Base-by-base conservation (phyloP, 108 stramenopile species). In the Cyclotella atomus region DNA sequence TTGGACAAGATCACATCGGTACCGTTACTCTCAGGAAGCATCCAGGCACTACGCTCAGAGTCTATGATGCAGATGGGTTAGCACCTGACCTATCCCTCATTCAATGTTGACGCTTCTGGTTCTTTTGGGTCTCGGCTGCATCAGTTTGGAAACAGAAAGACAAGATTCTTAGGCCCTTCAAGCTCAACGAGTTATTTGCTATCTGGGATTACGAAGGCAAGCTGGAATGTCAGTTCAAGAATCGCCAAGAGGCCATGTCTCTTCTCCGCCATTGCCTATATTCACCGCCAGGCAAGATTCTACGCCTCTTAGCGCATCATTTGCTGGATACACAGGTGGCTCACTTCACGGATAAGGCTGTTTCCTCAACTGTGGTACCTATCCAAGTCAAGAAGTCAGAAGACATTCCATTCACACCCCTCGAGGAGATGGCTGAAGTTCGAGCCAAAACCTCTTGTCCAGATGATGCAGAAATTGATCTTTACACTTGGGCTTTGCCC, bases 151-250 rank as follows among this genome's bases (percentile, higher is more conserved):
- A 35, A 4, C 23, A 24, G 27, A 25, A 21, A 3, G 17, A 23
- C 3, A 23, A 32, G n/a, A n/a, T n/a, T n/a, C n/a, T 65, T 2
- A 3, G 43, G 14, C 33, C n/a, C 2, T 12, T 65, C 12, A 10
- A 12, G 8, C 3, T 47, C 7, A 17, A 65, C 23, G 45, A 65
- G 36, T 44, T 65, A 2, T 29, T 28, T 65, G 23, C 63, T 9
- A 65, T 65, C 24, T 65, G 63, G 63, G 63, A 65, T 38, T 65
- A 28, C 25, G 63, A 65, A 46, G 63, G 45, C 2, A 65, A 65
- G 36, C 45, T 65, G n/a, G n/a, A n/a, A 4, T 19, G 17, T 16
- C 21, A 5, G 2, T 3, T 12, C 4, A 44, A 17, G 5, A 23
- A 5, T 20, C 5, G 44, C 10, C 12, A 7, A 5, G 14, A 45